Evolutionary conservation across 202 grass and related monocot species (phyloP), one percentile per base, ranked within the genome.

Genomic region (Brachypodium distachyon): DNA sequence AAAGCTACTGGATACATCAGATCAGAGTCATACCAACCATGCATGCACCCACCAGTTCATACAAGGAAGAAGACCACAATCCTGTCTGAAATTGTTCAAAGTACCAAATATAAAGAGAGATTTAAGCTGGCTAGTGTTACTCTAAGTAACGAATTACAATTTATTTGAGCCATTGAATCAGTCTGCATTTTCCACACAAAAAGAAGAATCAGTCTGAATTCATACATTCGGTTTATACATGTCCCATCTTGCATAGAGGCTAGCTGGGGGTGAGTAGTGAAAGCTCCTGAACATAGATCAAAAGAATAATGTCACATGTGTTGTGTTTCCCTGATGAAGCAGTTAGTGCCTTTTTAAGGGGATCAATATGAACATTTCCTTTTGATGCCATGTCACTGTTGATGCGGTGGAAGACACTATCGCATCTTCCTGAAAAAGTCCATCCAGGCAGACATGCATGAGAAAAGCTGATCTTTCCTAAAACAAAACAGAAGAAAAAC

Each of bases 391-490:
- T 64, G 66, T 61, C 43, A 67, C 27, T 77, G 73, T 83, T 77
- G 61, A 44, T 77, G 23, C 28, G 26, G 41, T 62, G 65, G 61
- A 62, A 62, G 61, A 76, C 62, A 59, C 53, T 9, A 62, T 29
- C 77, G 21, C 37, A 81, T 70, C 77, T 81, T 70, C 67, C 10
- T 70, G 47, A 81, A 61, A n/a, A 85, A 76, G 12, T 33, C 53
- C 43, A 76, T 61, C 36, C 70, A 76, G 73, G 52, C 43, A 76
- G 17, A 22, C 77, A 61, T 37, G n/a, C n/a, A 27, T 28, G 36
- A 67, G 46, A 41, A 42, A 74, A 63, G 62, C 31, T 44, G 33
- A 43, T 22, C 36, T 81, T 64, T 79, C 80, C 61, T 31, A 3
- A 37, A 22, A 44, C 9, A 8, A 37, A 40, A 28, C 0, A 38